phyloP scores from a whole-genome alignment of 371 early-diverging fungal genomes.

The Lichtheimia ornata region DNA sequence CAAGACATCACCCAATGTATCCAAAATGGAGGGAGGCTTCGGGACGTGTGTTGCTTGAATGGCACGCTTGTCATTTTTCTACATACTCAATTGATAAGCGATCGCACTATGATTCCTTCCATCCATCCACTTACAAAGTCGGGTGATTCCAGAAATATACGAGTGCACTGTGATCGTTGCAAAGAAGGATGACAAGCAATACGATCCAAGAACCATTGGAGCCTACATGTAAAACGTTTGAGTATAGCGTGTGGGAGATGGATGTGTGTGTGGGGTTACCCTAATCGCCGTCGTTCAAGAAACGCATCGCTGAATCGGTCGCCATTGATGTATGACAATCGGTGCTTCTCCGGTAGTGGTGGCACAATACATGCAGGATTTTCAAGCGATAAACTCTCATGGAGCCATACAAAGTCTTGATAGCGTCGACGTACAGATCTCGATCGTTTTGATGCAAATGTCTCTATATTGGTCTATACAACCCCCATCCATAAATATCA shows the following conservation, averaged over 20 bases:
- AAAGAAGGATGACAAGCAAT: conserved; percentile 82
- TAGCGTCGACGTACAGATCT: conserved; percentile 81
- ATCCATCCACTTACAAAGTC: conserved; percentile 60
- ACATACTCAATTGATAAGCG: conserved; percentile 14
- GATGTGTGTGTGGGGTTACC: too few relatives aligned
- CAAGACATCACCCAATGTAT: conserved; percentile 78
- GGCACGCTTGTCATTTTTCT: conserved; percentile 35
- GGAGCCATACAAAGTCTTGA: conserved; percentile 92
- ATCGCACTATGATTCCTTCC: neutral
- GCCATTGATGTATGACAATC: conserved; percentile 92
- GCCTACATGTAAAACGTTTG: conserved; percentile 25
- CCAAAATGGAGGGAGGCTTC: conserved; percentile 39
- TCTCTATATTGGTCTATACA: conserved; percentile 56
- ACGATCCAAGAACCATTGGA: conserved; percentile 83
- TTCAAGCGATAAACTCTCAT: conserved; percentile 71
- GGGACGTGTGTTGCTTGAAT: conserved; percentile 51
- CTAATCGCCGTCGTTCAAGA: conserved; percentile 77
- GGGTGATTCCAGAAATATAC: conserved; percentile 78
- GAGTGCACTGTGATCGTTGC: conserved; percentile 68
- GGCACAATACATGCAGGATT: conserved; percentile 85
- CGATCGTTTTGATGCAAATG: conserved; percentile 46
- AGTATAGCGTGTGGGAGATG: too few relatives aligned
- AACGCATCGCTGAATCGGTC: conserved; percentile 90
- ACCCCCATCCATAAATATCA: neutral
- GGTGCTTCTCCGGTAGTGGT: conserved; percentile 90